A percentile compares a stretch with the other conserved stretches of the same genome.
Evolutionary conservation across 345 rosid species (phyloP).

Genomic region (Diplotaxis tenuifolia): DNA sequence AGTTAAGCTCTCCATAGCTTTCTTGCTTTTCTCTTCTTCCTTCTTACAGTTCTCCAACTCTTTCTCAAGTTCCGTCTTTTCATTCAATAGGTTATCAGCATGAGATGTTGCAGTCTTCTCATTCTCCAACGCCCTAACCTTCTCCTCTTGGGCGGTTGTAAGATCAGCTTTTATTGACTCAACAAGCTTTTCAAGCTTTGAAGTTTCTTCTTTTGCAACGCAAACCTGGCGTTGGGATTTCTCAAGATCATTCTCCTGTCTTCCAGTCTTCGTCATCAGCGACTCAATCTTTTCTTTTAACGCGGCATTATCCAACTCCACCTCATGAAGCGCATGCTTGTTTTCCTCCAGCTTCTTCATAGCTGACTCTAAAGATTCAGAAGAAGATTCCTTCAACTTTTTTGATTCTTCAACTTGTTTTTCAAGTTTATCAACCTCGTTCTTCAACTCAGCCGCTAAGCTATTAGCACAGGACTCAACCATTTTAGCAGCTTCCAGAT

Average conservation of each 20-base stretch:
- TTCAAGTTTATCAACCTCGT: constrained; percentile 52
- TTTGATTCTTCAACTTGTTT: constrained; percentile 54
- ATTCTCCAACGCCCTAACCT: constrained; percentile 59
- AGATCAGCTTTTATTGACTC: constrained; percentile 59
- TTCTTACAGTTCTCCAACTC: constrained; percentile 60
- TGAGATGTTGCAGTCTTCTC: constrained; percentile 72
- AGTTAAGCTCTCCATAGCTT: constrained; percentile 78
- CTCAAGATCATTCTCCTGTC: constrained; percentile 64
- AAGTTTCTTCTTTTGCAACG: constrained; percentile 48
- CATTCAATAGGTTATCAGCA: constrained; percentile 59
- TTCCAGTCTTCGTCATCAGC: constrained; percentile 58
- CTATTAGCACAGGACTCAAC: constrained; percentile 79
- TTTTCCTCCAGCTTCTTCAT: constrained; percentile 69
- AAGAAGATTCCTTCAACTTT: constrained; percentile 69
- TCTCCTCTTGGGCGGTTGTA: constrained; percentile 64
- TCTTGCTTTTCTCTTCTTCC: constrained; percentile 78
- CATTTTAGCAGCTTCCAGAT: constrained; percentile 86
- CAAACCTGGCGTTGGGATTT: constrained; percentile 48
- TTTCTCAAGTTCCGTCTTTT: constrained; percentile 58
- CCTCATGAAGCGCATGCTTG: constrained; percentile 63
- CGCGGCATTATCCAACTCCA: constrained; percentile 51
- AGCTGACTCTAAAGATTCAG: constrained; percentile 69
- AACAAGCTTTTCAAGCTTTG: constrained; percentile 45
- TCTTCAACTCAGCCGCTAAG: constrained; percentile 65
- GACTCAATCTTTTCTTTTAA: constrained; percentile 75